Base-by-base conservation (phyloP, 2,329 filamentous ascomycete species). In the Myriosclerotinia duriaeana region DNA sequence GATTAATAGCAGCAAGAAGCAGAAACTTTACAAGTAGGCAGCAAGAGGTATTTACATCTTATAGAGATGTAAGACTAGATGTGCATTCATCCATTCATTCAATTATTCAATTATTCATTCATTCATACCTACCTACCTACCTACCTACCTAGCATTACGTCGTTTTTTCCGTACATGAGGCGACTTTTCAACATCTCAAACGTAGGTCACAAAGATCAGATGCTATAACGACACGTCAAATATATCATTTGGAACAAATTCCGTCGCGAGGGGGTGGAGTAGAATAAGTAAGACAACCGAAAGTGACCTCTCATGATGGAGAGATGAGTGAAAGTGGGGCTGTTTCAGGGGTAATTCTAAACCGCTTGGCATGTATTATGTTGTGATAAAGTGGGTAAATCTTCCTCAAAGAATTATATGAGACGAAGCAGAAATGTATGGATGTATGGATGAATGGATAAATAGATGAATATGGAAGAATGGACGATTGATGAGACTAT, bases 381-480 rank as follows among this genome's bases (percentile, higher is more conserved):
- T 44, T 60, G 44, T 30, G 58, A 50, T 15, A 26, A 60, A 30
- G n/a, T 50, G 58, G 58, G 22, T 20, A 26, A 50, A 52, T 11
- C n/a, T 50, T 38, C 8, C n/a, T n/a, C 44, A 61, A 50, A 30
- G 26, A 38, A 7, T 20, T 50, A 38, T 20, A 60, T 60, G 44
- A 60, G 58, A 60, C 44, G 58, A 60, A 61, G 44, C 30, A 61
- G 58, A 61, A 38, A 44, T 42, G 38, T 56, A 56, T 56, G 38
- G 54, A 56, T 56, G 5, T 36, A 56, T 42, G 38, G 26, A 56
- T 4, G 17, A 56, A 40, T 14, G 30, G 30, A 34, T 5, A 6
- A 11, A 34, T 36, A 17, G 20, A 59, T 14, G 26, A 46, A 46
- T 26, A 26, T 46, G 44, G 14, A 46, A 3, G 15, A 46, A 26